phyloP scores from a whole-genome alignment of 768 basidiomycete species.

The Leccinum rimulosum region DNA sequence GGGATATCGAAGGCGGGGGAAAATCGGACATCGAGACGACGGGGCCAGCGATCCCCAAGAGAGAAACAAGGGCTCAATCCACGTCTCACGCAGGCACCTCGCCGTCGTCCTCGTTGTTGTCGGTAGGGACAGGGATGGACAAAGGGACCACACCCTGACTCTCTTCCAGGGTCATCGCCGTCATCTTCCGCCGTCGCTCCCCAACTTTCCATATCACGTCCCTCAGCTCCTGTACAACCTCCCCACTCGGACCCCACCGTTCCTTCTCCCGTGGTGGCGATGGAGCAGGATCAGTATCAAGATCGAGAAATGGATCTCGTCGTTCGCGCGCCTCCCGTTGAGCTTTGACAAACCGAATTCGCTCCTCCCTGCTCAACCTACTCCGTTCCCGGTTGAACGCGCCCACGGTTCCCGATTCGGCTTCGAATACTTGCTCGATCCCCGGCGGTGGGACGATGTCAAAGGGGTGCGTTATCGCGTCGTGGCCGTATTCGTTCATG shows the following conservation, averaged over 20 bases:
- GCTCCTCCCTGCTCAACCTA: constrained; percentile 70
- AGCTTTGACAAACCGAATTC: constrained; percentile 59
- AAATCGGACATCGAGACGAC: too few species aligned
- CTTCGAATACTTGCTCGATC: constrained; percentile 83
- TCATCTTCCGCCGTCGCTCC: constrained; percentile 59
- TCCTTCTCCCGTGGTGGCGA: too few species aligned
- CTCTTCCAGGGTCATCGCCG: neutral
- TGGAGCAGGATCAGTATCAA: constrained; percentile 17
- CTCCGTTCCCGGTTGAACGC: constrained; percentile 56
- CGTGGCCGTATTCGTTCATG: constrained; percentile 40
- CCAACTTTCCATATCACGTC: constrained; percentile 88
- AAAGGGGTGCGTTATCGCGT: neutral
- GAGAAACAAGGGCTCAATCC: too few species aligned
- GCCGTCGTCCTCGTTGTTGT: too few species aligned
- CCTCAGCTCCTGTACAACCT: constrained; percentile 81
- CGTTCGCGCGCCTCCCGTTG: constrained; percentile 27
- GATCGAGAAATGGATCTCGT: neutral
- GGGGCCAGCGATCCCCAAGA: too few species aligned
- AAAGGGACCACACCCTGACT: too few species aligned
- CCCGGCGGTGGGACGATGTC: constrained; percentile 46
- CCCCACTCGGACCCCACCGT: constrained; percentile 21
- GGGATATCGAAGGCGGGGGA: too few species aligned
- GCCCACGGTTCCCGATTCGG: constrained; percentile 41
- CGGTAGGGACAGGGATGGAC: too few species aligned
- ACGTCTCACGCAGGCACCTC: too few species aligned